Conservation (phyloP, 352 stramenopile genomes). For the Pythium phragmitis region DNA sequence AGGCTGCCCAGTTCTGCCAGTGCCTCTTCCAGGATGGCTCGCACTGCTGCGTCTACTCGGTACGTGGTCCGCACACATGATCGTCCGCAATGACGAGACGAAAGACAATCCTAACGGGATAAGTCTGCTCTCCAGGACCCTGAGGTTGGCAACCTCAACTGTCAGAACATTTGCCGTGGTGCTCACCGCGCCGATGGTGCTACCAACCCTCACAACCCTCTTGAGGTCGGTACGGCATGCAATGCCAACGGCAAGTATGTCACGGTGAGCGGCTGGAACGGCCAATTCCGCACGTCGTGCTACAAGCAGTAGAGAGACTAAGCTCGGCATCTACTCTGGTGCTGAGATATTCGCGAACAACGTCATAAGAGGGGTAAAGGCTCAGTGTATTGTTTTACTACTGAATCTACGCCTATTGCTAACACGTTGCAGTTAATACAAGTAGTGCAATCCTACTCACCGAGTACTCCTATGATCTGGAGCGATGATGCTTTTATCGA, state of each 20-base stretch:
- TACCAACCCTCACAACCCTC: background rate
- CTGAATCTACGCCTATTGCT: too few relatives aligned
- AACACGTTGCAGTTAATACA: too few relatives aligned
- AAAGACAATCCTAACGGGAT: background rate
- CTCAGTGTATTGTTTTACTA: too few relatives aligned
- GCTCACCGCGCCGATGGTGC: background rate
- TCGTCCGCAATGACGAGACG: background rate
- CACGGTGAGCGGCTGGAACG: background rate
- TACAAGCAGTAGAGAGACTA: background rate
- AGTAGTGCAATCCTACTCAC: too few relatives aligned
- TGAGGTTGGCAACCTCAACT: background rate
- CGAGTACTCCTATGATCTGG: too few relatives aligned
- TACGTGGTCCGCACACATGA: background rate
- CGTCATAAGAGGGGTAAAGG: too few relatives aligned
- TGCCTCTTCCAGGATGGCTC: constrained; percentile 11
- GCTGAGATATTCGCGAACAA: too few relatives aligned
- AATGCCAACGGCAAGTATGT: constrained; percentile 4
- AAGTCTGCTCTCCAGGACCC: background rate
- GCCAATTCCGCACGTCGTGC: background rate
- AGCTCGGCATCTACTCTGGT: too few relatives aligned
- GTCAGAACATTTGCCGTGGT: background rate
- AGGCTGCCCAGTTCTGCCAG: constrained; percentile 3
- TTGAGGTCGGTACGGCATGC: constrained; percentile 1
- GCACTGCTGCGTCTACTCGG: constrained; percentile 6
- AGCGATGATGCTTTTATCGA: too few relatives aligned